These are phyloP conservation scores for Spizellomyces sp. DNA, from an alignment of 192 early-diverging fungal species.

Conservation along the genomic window DNA sequence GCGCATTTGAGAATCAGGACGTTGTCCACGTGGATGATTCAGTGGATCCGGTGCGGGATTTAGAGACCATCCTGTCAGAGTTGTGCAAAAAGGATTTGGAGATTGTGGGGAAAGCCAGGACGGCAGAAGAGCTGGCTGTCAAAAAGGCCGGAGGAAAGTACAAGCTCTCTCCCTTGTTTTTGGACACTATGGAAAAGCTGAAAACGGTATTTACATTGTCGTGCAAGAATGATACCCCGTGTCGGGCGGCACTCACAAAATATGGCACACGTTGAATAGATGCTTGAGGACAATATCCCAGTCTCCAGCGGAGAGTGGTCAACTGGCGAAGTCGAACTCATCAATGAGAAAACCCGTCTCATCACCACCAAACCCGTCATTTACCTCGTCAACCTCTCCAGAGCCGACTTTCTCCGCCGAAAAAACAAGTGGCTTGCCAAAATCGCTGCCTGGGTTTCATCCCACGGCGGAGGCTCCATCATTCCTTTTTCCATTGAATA, in stretches of 20 bases:
- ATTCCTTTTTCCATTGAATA: constrained; percentile 81
- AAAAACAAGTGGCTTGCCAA: constrained; percentile 96
- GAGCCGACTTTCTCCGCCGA: constrained; percentile 87
- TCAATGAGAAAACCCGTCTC: constrained; percentile 75
- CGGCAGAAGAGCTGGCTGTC: constrained; percentile 48
- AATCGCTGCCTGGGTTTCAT: constrained; percentile 66
- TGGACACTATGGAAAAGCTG: constrained; percentile 59
- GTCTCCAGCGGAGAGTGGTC: constrained; percentile 87
- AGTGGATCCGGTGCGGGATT: constrained; percentile 75
- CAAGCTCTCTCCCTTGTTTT: constrained; percentile 47
- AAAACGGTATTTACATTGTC: constrained; percentile 33
- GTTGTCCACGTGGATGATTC: constrained; percentile 75
- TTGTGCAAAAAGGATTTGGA: constrained; percentile 93
- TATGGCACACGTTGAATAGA: constrained; percentile 14
- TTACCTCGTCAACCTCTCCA: constrained; percentile 89
- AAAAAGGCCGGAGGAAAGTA: constrained; percentile 46
- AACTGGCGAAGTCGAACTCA: constrained; percentile 88
- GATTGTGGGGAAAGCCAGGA: constrained; percentile 64
- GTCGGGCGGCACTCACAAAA: not conserved
- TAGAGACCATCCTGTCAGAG: constrained; percentile 93
- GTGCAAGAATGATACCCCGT: not conserved
- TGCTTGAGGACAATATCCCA: constrained; percentile 77
- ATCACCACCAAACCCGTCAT: constrained; percentile 89
- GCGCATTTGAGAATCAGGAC: constrained; percentile 90
- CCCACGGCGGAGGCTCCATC: constrained; percentile 40